Conservation (phyloP, 2,329 filamentous ascomycete genomes). For the Fusarium drepaniforme region DNA sequence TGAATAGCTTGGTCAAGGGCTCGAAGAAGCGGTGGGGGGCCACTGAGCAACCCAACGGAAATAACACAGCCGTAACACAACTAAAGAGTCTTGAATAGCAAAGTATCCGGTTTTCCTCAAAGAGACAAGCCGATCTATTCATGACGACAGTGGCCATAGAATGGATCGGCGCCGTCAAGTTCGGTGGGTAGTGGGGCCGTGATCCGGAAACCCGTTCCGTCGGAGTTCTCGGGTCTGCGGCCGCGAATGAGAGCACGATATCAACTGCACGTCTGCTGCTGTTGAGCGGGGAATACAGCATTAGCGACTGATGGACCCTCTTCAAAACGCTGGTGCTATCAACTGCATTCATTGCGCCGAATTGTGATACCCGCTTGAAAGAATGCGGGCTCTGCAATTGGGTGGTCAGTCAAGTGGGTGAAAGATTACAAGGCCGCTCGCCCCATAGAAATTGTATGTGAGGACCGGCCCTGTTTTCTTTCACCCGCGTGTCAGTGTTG, state of each 20-base stretch:
- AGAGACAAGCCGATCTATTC: background rate
- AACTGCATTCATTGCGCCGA: background rate
- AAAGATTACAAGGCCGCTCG: no score
- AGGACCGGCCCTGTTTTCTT: no score
- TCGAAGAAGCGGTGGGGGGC: no score
- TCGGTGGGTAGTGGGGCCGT: background rate
- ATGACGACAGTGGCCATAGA: background rate
- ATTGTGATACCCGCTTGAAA: background rate
- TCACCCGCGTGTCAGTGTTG: background rate
- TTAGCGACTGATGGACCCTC: background rate
- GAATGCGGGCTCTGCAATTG: background rate
- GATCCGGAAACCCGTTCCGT: constrained; percentile 2
- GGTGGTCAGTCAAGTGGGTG: background rate
- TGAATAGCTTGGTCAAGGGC: background rate
- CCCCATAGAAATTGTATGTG: no score
- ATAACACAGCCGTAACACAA: no score
- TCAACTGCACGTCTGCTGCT: background rate
- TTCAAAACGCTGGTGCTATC: background rate
- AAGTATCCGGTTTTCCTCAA: background rate
- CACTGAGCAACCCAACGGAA: no score
- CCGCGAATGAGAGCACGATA: background rate
- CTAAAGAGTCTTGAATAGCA: no score
- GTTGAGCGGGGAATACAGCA: background rate
- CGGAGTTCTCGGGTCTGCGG: background rate
- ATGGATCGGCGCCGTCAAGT: background rate